A percentile compares a stretch with the other conserved stretches of the same genome.
Evolutionary conservation across 2,329 filamentous ascomycete genomes (phyloP).

Genomic region (Scytalidium sp.): DNA sequence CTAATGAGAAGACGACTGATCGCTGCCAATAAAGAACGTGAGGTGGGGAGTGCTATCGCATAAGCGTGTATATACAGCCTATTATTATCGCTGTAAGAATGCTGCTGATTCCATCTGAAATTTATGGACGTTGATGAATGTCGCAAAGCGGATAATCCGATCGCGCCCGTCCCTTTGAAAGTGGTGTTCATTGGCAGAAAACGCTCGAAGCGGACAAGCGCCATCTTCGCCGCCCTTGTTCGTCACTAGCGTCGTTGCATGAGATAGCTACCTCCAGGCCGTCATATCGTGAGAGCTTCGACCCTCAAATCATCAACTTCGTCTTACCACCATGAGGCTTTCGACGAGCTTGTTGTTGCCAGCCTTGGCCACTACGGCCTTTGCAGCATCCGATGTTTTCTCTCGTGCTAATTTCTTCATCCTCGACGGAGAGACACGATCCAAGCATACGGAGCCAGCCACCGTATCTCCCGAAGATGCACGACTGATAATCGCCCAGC

Average conservation of each 20-base stretch:
- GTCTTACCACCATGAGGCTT: slow-evolving; percentile 36
- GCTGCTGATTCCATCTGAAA: not conserved
- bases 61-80: not conserved
- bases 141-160: not conserved
- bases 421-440: slow-evolving; percentile 28
- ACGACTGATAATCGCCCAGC: slow-evolving; percentile 57
- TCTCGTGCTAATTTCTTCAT: slow-evolving; percentile 55
- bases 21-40: not conserved
- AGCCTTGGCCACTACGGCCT: slow-evolving; percentile 32
- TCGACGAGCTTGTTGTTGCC: slow-evolving; percentile 34
- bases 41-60: not conserved
- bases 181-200: not conserved
- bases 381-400: slow-evolving; percentile 26
- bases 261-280: not conserved
- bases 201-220: not conserved
- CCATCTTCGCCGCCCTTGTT: not conserved
- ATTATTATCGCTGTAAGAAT: not conserved
- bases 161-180: not conserved
- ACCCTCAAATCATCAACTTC: slow-evolving; percentile 3
- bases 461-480: slow-evolving; percentile 42
- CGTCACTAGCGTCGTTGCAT: not conserved
- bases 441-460: slow-evolving; percentile 42
- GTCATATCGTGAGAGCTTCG: not conserved
- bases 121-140: not conserved
- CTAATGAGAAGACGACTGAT: slow-evolving; percentile 7